Evolutionary conservation across 768 basidiomycete species (phyloP).

Genomic region (Leccinum arenicola): DNA sequence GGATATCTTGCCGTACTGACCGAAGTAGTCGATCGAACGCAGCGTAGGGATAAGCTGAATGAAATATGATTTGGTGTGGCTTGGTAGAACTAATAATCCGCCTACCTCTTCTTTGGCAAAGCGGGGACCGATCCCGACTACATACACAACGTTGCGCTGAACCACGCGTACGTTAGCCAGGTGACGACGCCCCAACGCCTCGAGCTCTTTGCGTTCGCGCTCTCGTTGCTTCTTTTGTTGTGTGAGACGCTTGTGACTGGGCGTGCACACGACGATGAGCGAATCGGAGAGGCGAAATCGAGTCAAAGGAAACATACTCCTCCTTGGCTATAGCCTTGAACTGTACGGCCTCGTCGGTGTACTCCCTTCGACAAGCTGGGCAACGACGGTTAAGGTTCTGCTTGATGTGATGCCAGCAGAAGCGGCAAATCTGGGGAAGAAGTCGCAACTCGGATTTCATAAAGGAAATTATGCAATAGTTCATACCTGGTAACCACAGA

Average conservation of each 20-base stretch:
- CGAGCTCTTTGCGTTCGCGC: conserved; percentile 93
- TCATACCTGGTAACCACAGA: conserved; percentile 93
- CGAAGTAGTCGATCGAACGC: conserved; percentile 95
- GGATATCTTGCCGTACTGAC: conserved; percentile 96
- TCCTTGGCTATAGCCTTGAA: conserved; percentile 94
- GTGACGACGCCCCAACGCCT: conserved; percentile 77
- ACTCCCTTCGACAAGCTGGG: conserved; percentile 92
- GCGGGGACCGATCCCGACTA: conserved; percentile 90
- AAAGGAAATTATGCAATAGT: conserved; percentile 10
- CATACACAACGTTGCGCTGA: conserved; percentile 93
- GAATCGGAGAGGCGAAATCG: conserved; percentile 3
- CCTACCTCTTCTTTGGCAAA: conserved; percentile 96
- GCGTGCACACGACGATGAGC: conserved; percentile 12
- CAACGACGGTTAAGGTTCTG: conserved; percentile 94
- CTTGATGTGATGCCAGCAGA: conserved; percentile 99
- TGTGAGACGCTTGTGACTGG: conserved; percentile 89
- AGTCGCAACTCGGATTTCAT: conserved; percentile 16
- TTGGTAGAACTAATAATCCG: not conserved
- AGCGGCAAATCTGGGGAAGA: conserved; percentile 84
- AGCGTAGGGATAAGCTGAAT: conserved; percentile 83
- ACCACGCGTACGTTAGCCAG: conserved; percentile 95
- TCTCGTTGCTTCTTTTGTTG: conserved; percentile 95
- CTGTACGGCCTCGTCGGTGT: conserved; percentile 89
- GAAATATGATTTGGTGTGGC: conserved; percentile 3
- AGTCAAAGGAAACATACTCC: conserved; percentile 63